Evolutionary conservation across 352 stramenopile genomes (phyloP).

Genomic region (Pythium grandisporangium): DNA sequence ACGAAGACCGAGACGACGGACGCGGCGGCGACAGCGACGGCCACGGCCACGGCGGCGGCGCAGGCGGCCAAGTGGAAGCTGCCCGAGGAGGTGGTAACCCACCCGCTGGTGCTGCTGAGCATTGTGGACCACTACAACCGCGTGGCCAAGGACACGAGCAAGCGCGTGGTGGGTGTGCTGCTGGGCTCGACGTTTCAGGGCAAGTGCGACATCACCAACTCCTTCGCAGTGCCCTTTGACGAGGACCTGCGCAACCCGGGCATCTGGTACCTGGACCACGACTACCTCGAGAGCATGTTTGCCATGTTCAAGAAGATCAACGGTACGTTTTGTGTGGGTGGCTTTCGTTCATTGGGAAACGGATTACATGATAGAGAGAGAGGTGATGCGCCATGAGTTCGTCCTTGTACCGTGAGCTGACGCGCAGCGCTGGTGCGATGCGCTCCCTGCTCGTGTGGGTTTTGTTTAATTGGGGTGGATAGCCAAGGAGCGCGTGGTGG

Average conservation of each 20-base stretch:
- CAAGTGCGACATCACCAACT: conserved; percentile 92
- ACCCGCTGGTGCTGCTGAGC: conserved; percentile 98
- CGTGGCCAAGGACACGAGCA: conserved; percentile 96
- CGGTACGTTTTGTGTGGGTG: conserved; percentile 25
- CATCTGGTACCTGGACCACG: conserved; percentile 99
- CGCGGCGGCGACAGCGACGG: too few species aligned
- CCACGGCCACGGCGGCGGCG: too few species aligned
- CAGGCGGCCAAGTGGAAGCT: conserved; percentile 53
- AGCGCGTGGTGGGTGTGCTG: conserved; percentile 98
- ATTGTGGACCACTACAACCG: conserved; percentile 99
- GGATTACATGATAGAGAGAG: neutral
- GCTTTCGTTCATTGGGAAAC: neutral
- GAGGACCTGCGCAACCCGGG: conserved; percentile 95
- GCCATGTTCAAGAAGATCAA: conserved; percentile 94
- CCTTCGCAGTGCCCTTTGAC: conserved; percentile 96
- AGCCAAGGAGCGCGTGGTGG: conserved; percentile 97
- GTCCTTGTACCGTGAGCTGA: too few species aligned
- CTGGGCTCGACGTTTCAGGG: conserved; percentile 94
- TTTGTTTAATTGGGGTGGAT: too few species aligned
- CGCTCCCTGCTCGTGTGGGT: too few species aligned
- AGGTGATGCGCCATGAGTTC: too few species aligned
- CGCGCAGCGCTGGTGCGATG: too few species aligned
- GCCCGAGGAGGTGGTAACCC: conserved; percentile 92
- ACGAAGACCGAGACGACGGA: too few species aligned
- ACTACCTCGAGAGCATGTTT: conserved; percentile 99